Conservation (phyloP, 1,284 basidiomycete genomes). For the Volvariella surrecta region DNA sequence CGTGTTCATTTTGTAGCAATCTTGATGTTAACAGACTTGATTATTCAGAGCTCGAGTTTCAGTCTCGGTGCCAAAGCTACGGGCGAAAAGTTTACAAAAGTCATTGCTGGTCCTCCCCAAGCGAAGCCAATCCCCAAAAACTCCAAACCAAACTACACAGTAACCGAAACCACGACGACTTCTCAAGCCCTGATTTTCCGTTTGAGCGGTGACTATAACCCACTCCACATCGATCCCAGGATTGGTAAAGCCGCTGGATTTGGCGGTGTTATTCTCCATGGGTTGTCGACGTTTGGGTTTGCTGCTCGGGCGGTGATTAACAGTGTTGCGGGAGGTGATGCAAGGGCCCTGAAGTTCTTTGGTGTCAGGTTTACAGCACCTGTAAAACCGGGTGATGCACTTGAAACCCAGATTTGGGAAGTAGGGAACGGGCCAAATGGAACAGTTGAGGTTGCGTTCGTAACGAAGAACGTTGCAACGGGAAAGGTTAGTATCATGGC, state of each 20-base stretch:
- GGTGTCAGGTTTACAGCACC: conserved; percentile 73
- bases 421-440: conserved; percentile 58
- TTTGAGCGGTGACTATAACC: conserved; percentile 80
- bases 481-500: conserved; percentile 46
- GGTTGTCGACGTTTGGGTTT: conserved; percentile 73
- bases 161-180: conserved; percentile 59
- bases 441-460: conserved; percentile 62
- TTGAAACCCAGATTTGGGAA: conserved; percentile 77
- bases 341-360: conserved; percentile 54
- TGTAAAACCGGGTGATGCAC: conserved; percentile 69
- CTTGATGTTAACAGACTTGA: conserved; percentile 3
- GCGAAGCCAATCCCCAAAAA: conserved; percentile 62
- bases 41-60: conserved; percentile 55
- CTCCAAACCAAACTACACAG: conserved; percentile 59
- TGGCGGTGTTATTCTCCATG: conserved; percentile 76
- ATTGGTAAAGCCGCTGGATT: conserved; percentile 68
- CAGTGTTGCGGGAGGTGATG: conserved; percentile 49
- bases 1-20: background rate
- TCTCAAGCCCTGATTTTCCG: conserved; percentile 77
- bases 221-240: conserved; percentile 72
- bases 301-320: conserved; percentile 66
- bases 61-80: conserved; percentile 70
- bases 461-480: conserved; percentile 57
- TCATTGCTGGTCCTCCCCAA: conserved; percentile 58
- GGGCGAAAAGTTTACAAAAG: conserved; percentile 59